These are phyloP conservation scores for Rhazya stricta DNA, from an alignment of 257 asterid genomes.

Conservation along the genomic window DNA sequence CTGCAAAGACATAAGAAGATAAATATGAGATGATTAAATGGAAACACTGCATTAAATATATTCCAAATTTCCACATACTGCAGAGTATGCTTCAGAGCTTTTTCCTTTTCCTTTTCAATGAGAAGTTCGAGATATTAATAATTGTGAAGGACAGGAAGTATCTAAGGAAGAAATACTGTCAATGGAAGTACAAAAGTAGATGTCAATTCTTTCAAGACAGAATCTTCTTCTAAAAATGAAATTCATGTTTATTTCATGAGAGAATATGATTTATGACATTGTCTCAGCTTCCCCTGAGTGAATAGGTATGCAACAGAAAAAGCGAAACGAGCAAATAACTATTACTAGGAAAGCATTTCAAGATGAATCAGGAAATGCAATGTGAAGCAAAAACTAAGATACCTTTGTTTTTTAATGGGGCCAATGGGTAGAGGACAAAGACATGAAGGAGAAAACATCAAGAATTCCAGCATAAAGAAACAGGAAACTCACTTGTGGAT, in stretches of 20 bases:
- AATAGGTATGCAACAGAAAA: not conserved
- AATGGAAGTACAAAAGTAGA: not conserved
- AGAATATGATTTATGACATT: not conserved
- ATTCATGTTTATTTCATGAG: not conserved
- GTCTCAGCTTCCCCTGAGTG: not conserved
- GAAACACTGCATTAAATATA: not conserved
- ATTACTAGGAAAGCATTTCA: not conserved
- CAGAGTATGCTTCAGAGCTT: not conserved
- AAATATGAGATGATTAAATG: not conserved
- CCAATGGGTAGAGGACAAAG: not conserved
- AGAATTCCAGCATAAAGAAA: not conserved
- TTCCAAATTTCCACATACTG: not conserved
- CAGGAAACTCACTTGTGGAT: constrained; percentile 76
- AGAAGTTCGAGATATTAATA: not conserved
- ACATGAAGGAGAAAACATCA: not conserved
- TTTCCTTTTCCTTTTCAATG: not conserved
- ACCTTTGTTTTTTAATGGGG: not conserved
- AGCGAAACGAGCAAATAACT: not conserved
- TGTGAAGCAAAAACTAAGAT: not conserved
- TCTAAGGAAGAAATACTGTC: not conserved
- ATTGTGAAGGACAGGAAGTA: not conserved
- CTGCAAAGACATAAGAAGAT: constrained; percentile 30
- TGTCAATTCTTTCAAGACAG: not conserved
- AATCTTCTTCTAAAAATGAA: not conserved
- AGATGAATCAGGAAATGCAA: not conserved